Base-by-base conservation (phyloP, 2,329 filamentous ascomycete genomes). In the Xylariaceae sp. region DNA sequence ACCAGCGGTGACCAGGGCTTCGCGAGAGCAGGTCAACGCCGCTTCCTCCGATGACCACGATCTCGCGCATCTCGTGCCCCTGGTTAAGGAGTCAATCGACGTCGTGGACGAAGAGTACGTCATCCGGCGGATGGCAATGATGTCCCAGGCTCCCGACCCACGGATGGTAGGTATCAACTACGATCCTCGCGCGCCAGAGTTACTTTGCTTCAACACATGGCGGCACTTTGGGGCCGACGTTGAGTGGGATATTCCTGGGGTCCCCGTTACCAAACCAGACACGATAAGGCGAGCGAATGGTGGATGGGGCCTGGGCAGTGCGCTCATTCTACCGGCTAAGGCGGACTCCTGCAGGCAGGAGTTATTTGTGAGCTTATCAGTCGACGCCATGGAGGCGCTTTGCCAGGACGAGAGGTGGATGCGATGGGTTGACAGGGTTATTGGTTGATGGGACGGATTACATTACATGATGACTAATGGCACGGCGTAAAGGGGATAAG, bases 191-290 rank as follows among this genome's bases (percentile, higher is more conserved):
- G 70, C 73, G 41, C 72, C 75, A 2, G 69, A 73, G 46, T 69
- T 73, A 36, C 69, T 79, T 34, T 72, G 73, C 9, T 76, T 79
- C 69, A 79, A 79, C 60, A 78, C 76, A 4, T 80, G 78, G 78
- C 69, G 75, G 6, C 71, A 74, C 53, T 75, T 79, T 60, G 78
- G 77, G 1, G 75, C 73, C 19, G 76, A 79, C 56, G 71, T 73
- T 4, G 62, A 69, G 58, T 80, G 77, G 62, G 54, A 61, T 56
- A 72, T 72, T 50, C 69, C 72, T 12, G 74, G 74, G 24, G 66
- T 74, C n/a, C 68, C 72, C n/a, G 69, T 71, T 8, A 58, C 69
- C 6, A 75, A 73, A 60, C 67, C 75, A 39, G 74, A 77, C 62
- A 64, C 67, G 5, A 70, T 73, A 14, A 64, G 71, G 34, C 61